Conservation (phyloP, 345 rosid genomes). For the Eucalyptus paniculata region DNA sequence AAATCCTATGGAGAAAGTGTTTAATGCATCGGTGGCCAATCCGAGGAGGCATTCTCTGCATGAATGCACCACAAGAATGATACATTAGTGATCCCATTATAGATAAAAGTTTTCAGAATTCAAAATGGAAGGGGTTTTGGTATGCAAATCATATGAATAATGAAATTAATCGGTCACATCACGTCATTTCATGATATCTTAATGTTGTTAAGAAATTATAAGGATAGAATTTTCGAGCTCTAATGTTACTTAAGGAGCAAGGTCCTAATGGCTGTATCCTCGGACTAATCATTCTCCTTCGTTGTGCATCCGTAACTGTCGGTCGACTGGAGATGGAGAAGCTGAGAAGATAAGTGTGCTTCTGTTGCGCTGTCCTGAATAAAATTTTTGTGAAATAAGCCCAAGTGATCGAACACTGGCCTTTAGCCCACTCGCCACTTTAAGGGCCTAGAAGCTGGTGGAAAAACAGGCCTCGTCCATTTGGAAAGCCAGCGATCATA, state of each 20-base stretch:
- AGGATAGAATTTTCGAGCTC: neutral
- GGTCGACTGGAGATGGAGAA: neutral
- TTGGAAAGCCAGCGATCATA: neutral
- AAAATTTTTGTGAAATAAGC: neutral
- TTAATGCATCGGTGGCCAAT: neutral
- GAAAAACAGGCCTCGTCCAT: neutral
- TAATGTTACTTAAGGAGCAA: neutral
- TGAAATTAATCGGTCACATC: neutral
- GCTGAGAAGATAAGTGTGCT: neutral
- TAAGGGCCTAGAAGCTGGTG: neutral
- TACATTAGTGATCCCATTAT: neutral
- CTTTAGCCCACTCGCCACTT: neutral
- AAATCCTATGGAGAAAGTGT: neutral
- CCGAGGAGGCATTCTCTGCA: neutral
- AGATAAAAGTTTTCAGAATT: neutral
- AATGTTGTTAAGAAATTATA: neutral
- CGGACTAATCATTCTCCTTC: neutral
- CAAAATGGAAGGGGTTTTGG: neutral
- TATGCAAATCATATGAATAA: neutral
- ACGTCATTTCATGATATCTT: fast-evolving
- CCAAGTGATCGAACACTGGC: neutral
- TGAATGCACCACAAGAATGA: neutral
- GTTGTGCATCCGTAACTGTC: neutral
- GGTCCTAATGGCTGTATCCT: neutral
- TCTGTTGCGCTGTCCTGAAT: neutral